Evolutionary conservation across 208 protist genomes (phyloP).

Genomic region (Acanthamoeba healyi): DNA sequence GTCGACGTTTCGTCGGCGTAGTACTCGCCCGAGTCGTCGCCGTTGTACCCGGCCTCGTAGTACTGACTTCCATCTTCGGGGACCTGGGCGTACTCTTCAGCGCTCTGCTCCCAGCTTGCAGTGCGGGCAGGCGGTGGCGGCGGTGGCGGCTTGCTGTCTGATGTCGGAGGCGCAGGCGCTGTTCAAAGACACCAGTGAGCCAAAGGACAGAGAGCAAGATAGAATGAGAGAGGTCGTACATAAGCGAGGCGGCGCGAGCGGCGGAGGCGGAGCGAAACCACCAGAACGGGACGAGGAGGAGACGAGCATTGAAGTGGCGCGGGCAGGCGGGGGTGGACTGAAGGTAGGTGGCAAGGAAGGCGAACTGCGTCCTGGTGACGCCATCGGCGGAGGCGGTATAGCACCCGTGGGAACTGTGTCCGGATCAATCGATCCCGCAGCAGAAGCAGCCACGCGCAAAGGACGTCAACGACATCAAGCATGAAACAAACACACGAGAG

Average conservation of each 20-base stretch:
- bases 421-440: too few species aligned
- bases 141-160: neutral
- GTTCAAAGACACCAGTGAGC: neutral
- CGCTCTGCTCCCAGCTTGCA: neutral
- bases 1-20: too few species aligned
- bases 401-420: neutral
- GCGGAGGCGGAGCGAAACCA: too few species aligned
- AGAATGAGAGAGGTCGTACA: neutral
- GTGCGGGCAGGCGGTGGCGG: neutral
- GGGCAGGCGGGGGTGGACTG: neutral
- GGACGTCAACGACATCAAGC: too few species aligned
- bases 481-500: too few species aligned
- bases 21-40: neutral
- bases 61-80: neutral
- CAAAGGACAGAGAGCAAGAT: neutral
- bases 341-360: neutral
- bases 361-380: neutral
- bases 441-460: too few species aligned
- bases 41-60: neutral
- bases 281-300: neutral
- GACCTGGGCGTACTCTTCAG: neutral
- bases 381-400: neutral
- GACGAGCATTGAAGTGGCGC: neutral
- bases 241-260: too few species aligned
- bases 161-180: neutral